Evolutionary conservation across 108 stramenopile species (phyloP), one percentile per base, ranked within the genome.

Genomic region (Fragilaria crotonensis): DNA sequence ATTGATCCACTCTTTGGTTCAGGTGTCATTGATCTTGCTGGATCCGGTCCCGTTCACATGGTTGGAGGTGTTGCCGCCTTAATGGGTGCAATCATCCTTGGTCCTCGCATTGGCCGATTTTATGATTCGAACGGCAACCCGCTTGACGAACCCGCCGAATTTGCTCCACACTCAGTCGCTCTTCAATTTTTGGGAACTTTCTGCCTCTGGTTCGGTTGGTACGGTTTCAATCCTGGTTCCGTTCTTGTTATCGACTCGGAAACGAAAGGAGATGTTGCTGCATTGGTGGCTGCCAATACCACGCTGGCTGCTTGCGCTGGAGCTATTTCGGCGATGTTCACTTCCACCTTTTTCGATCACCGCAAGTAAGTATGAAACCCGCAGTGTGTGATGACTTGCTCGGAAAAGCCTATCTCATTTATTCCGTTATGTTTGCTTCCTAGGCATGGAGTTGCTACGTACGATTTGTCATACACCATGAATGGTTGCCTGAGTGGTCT

Each of bases 141-240:
- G 9, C 67, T 84, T 21, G 45, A 59, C 5, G 71, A 75, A 25
- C 79, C 83, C 26, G 59, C 48, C 20, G 45, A 47, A 46, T 73
- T 82, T 54, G 66, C 67, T 27, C 70, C 71, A 7, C 85, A 86
- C 68, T 82, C 75, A 2, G 63, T 78, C 20, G 52, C 86, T 30
- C 64, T 85, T 25, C 82, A 85, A 63, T 70, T 82, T 28, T 71
- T 93, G 14, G 91, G 91, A 9, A 86, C 83, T 1, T 79, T 93
- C 62, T 64, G 87, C 58, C 85, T 89, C 14, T 87, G 87, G 87
- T 71, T 85, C 30, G 90, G 87, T 50, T 91, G 85, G 86, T 82
- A 78, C 56, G 83, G 80, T 22, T 88, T 88, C 77, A 87, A 89
- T 60, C 71, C 70, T 32, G 81, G 80, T 59, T 80, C 79, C 9